Evolutionary conservation across 306 rosid genomes (phyloP), one percentile per base, ranked within the genome.

Genomic region (Lotus japonicus): DNA sequence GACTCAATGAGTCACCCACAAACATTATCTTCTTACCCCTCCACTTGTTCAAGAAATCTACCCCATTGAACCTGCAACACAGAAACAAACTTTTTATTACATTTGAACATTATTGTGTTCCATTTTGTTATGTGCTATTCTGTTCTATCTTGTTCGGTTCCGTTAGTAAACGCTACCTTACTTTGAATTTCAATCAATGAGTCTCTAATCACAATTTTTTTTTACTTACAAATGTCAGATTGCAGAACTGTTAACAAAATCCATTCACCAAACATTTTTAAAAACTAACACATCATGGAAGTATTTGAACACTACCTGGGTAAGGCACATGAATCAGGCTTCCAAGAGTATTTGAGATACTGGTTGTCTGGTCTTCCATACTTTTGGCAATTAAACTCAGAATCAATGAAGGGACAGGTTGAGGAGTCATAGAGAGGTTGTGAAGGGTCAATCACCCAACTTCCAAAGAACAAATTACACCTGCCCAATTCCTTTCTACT

Each of bases 1-100:
- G 50, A 84, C 98, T 94, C 90, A 94, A 80, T 28, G 98, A 94
- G 68, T 92, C 98, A 0, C 98, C 98, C 67, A 92, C 98, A 71
- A 89, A 92, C 92, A 89, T 87, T 84, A 92, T 87, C 83, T 78
- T 87, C 79, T 87, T 92, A 53, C 96, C 96, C 8, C 64, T 82
- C 92, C 90, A 92, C 38, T 17, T 86, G 48, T 41, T 86, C 79
- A 94, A 70, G 18, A 94, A 77, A 39, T 78, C 86, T 48, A 35
- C 28, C 69, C 98, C 98, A 71, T 88, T 66, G 57, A 94, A 90
- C 78, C 98, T 94, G 36, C 67, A 69, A 28, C 50, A 35, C 45
- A 56, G 9, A 46, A 7, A 35, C 6, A 0, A 1, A 26, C 4
- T 26, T 26, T 26, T 26, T 26, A 21, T 21, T 21, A 1, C 2